Base-by-base conservation (phyloP, 2,329 filamentous ascomycete species). In the Aureobasidium zeae region DNA sequence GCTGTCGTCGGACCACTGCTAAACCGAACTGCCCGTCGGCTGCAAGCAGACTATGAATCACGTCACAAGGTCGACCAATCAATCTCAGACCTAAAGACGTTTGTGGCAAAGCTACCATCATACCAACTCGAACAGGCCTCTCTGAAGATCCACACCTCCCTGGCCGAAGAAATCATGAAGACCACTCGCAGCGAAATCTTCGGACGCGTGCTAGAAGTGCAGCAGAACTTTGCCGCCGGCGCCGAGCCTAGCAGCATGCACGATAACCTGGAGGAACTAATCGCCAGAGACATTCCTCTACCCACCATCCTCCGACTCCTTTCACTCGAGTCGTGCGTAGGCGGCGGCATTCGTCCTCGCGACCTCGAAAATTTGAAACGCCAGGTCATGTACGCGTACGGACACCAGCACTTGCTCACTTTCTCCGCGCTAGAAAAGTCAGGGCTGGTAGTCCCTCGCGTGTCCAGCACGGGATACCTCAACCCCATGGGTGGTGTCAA, bases 141-240 rank as follows among this genome's bases (percentile, higher is more conserved):
- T 55, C 69, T 94, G n/a, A 87, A 91, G 50, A 77, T 89, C 21
- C 91, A 98, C 57, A 94, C 88, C 1, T 84, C 83, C 6, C 73
- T 98, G 32, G 87, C 88, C 1, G 91, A 96, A 64, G 89, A 95
- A 52, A 91, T 98, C 43, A 88, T 94, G 71, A 91, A 93, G 57
- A 78, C 87, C 55, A 98, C 91, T 1, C 77, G 85, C 38, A 83
- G 86, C 13, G 89, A 96, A 55, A 76, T 84, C 46, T 98, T 98
- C 68, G 85, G 82, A 51, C 83, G 85, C 48, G 70, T 87, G 28
- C 71, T 98, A 2, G 91, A 96, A 65, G 84, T 96, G 4, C 91
- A 98, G 59, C 91, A 98, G 60, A 95, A 94, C 57, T 75, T 96
- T 32, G 88, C 87, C 17, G 88, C 88, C 0, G 79, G 85, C 8